These are phyloP conservation scores for Penicillium riverlandense DNA, from an alignment of 495 filamentous ascomycete genomes.

Conservation along the genomic window DNA sequence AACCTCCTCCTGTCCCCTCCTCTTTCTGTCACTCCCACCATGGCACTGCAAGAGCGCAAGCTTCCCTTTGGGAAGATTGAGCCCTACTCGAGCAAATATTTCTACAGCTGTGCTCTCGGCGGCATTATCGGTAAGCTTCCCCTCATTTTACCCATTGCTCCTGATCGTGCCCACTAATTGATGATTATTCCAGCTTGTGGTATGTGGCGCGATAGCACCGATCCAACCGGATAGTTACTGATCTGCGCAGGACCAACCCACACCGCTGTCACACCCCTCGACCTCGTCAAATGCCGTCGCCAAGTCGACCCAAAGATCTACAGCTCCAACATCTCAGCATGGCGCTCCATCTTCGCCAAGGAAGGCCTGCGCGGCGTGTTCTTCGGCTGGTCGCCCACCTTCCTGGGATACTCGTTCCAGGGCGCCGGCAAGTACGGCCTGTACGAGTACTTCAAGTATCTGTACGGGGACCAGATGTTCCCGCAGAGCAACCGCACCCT, in stretches of 20 bases:
- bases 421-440: conserved; percentile 74
- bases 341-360: conserved; percentile 54
- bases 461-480: conserved; percentile 59
- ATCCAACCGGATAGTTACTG: not conserved
- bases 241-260: conserved; percentile 38
- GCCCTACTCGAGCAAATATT: conserved; percentile 61
- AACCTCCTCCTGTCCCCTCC: not conserved
- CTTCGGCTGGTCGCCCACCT: conserved; percentile 66
- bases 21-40: conserved; percentile 9
- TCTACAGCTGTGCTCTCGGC: conserved; percentile 55
- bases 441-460: conserved; percentile 70
- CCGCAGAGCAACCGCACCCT: conserved; percentile 54
- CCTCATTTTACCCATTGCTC: no score
- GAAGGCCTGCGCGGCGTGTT: conserved; percentile 65
- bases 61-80: conserved; percentile 52
- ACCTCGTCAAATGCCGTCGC: conserved; percentile 64
- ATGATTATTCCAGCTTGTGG: conserved; percentile 47
- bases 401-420: conserved; percentile 63
- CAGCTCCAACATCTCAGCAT: conserved; percentile 58
- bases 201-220: conserved; percentile 13
- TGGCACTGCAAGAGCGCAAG: conserved; percentile 32
- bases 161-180: not conserved
- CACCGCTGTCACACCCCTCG: conserved; percentile 53
- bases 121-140: conserved; percentile 53
- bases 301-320: conserved; percentile 69